Evolutionary conservation across 192 early-diverging fungal genomes (phyloP).

Genomic region (Lunasporangiospora selenospora): DNA sequence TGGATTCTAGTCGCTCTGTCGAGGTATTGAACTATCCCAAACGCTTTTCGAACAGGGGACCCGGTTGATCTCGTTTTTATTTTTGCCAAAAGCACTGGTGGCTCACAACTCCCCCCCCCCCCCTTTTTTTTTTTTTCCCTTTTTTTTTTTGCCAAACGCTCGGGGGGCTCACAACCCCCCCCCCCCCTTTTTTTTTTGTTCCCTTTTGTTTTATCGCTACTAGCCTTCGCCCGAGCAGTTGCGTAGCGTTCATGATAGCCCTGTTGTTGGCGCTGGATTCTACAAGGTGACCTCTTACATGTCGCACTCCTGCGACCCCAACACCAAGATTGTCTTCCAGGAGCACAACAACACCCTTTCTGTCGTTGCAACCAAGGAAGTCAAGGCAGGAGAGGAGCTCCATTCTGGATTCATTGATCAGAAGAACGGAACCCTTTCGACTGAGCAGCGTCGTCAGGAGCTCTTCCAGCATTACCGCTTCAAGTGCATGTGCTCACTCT

Average conservation of each 20-base stretch:
- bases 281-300: slow-evolving; percentile 79
- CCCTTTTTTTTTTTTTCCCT: neutral
- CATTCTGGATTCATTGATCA: slow-evolving; percentile 63
- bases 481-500: slow-evolving; percentile 62
- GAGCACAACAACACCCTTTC: slow-evolving; percentile 58
- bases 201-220: neutral
- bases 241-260: slow-evolving; percentile 43
- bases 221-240: slow-evolving; percentile 51
- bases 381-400: slow-evolving; percentile 76
- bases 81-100: too few species aligned
- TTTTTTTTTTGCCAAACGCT: neutral
- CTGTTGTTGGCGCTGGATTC: slow-evolving; percentile 68
- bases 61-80: neutral
- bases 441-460: slow-evolving; percentile 60
- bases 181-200: neutral
- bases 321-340: slow-evolving; percentile 60
- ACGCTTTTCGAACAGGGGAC: neutral
- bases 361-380: slow-evolving; percentile 62
- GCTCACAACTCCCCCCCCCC: too few species aligned
- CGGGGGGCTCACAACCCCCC: too few species aligned
- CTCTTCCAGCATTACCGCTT: slow-evolving; percentile 68
- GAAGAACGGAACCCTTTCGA: slow-evolving; percentile 43
- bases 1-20: slow-evolving; percentile 38
- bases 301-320: slow-evolving; percentile 72
- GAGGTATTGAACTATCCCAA: slow-evolving; percentile 31